Percentiles rank a stretch among this genome's conserved stretches.
phyloP scores from a whole-genome alignment of 1,139 yeast species.

The Saccharomyces hybrid region DNA sequence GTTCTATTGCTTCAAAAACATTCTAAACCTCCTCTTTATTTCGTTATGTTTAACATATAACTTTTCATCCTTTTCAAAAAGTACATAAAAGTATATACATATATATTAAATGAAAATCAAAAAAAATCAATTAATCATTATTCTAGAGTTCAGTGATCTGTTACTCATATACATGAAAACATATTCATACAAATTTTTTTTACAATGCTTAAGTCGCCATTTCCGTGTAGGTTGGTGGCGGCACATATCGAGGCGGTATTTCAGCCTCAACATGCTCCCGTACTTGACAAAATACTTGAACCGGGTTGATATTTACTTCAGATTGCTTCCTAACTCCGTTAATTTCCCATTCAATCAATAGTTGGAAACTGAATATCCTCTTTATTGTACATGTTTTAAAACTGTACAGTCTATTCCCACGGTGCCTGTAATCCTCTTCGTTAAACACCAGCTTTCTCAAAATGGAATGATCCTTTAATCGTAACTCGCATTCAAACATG shows the following conservation, averaged over 20 bases:
- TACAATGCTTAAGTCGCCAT: background rate
- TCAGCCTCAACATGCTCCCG: slow-evolving; percentile 9
- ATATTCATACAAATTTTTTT: background rate
- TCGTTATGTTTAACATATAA: background rate
- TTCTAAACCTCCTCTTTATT: background rate
- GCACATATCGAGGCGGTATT: slow-evolving; percentile 16
- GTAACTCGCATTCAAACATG: slow-evolving; percentile 20
- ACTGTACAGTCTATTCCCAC: slow-evolving; percentile 28
- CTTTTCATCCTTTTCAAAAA: background rate
- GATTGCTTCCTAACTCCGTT: slow-evolving; percentile 16
- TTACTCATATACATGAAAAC: background rate
- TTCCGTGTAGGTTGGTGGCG: slow-evolving; percentile 11
- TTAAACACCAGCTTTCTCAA: slow-evolving; percentile 23
- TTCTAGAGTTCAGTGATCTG: background rate
- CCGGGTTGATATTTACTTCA: slow-evolving; percentile 20
- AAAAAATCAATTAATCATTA: background rate
- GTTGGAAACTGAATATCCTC: slow-evolving; percentile 23
- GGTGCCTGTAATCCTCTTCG: slow-evolving; percentile 27
- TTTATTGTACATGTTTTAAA: slow-evolving; percentile 27
- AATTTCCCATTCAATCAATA: slow-evolving; percentile 23
- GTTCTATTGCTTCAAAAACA: background rate
- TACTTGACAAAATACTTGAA: slow-evolving; percentile 20
- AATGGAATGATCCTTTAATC: slow-evolving; percentile 17
- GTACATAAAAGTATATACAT: background rate
- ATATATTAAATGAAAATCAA: background rate